Evolutionary conservation across 2,329 filamentous ascomycete species (phyloP).

Genomic region (Camillea tinctor): DNA sequence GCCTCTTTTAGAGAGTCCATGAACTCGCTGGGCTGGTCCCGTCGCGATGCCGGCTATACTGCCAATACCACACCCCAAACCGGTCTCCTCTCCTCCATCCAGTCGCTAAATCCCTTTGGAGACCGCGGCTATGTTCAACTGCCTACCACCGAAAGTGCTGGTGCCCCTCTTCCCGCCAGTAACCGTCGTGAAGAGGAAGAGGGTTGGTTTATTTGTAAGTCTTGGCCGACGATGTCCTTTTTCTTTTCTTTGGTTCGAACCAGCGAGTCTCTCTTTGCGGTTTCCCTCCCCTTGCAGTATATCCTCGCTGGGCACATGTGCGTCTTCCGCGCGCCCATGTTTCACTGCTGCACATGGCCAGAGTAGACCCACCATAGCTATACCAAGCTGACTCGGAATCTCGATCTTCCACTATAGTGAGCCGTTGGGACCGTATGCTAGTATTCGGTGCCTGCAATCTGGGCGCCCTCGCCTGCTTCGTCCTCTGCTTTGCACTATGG

Average conservation of each 20-base stretch:
- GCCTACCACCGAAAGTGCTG: slow-evolving; percentile 77
- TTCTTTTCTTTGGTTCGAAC: slow-evolving; percentile 24
- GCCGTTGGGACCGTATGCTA: slow-evolving; percentile 92
- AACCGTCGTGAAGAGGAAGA: slow-evolving; percentile 90
- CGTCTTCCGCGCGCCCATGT: slow-evolving; percentile 41
- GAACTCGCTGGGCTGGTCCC: slow-evolving; percentile 92
- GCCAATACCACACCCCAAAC: slow-evolving; percentile 70
- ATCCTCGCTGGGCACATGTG: slow-evolving; percentile 40
- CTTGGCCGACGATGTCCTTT: slow-evolving; percentile 39
- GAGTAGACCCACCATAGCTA: slow-evolving; percentile 19
- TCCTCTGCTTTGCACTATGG: slow-evolving; percentile 88
- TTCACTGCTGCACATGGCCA: slow-evolving; percentile 41
- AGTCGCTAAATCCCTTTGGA: slow-evolving; percentile 84
- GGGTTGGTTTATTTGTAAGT: slow-evolving; percentile 92
- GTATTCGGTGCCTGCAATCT: slow-evolving; percentile 91
- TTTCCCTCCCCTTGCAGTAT: slow-evolving; percentile 42
- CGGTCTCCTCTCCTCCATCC: slow-evolving; percentile 76
- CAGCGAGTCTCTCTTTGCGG: slow-evolving; percentile 10
- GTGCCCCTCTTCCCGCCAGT: slow-evolving; percentile 82
- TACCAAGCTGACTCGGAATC: slow-evolving; percentile 31
- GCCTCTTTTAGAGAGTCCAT: slow-evolving; percentile 90
- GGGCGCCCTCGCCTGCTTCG: slow-evolving; percentile 86
- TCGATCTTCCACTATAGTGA: slow-evolving; percentile 61
- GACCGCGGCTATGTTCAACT: slow-evolving; percentile 85
- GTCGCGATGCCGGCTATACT: slow-evolving; percentile 74